phyloP scores from a whole-genome alignment of 2,329 filamentous ascomycete genomes.

The Lachnellula suecica region DNA sequence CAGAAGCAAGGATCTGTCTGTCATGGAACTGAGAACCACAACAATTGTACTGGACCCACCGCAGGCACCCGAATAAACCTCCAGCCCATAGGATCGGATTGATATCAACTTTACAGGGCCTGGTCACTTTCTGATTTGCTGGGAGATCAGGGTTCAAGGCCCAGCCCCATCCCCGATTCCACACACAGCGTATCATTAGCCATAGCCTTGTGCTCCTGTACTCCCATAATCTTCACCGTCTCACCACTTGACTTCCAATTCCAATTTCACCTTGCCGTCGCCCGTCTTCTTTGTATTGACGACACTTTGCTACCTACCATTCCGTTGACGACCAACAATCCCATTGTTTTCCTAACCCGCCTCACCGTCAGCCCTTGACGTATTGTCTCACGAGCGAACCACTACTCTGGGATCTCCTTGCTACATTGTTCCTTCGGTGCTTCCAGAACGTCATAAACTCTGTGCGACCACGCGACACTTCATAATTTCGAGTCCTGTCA shows the following conservation, averaged over 20 bases:
- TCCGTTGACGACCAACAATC: background rate
- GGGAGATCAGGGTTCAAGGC: slow-evolving; percentile 4
- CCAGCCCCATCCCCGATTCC: slow-evolving; percentile 4
- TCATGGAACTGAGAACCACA: background rate
- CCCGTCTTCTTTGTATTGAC: background rate
- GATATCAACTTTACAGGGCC: slow-evolving; percentile 8
- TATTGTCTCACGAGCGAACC: background rate
- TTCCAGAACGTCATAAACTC: slow-evolving; percentile 5
- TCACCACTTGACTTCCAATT: background rate
- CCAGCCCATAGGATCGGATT: background rate
- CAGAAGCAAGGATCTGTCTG: background rate
- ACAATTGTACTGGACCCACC: background rate
- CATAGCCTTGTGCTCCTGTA: slow-evolving; percentile 14
- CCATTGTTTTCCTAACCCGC: background rate
- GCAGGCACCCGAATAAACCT: background rate
- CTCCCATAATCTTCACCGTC: slow-evolving; percentile 4
- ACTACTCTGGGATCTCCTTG: background rate
- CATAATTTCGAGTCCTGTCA: slow-evolving; percentile 21
- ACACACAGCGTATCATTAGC: slow-evolving; percentile 15
- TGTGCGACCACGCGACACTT: slow-evolving; percentile 16
- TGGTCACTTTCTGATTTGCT: slow-evolving; percentile 16
- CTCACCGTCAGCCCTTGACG: background rate
- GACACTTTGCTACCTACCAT: background rate
- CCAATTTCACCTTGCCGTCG: background rate
- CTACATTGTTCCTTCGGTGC: background rate